A percentile compares a stretch with the other conserved stretches of the same genome.
Evolutionary conservation across 352 stramenopile genomes (phyloP).

Genomic region (Phytophthora pisi): DNA sequence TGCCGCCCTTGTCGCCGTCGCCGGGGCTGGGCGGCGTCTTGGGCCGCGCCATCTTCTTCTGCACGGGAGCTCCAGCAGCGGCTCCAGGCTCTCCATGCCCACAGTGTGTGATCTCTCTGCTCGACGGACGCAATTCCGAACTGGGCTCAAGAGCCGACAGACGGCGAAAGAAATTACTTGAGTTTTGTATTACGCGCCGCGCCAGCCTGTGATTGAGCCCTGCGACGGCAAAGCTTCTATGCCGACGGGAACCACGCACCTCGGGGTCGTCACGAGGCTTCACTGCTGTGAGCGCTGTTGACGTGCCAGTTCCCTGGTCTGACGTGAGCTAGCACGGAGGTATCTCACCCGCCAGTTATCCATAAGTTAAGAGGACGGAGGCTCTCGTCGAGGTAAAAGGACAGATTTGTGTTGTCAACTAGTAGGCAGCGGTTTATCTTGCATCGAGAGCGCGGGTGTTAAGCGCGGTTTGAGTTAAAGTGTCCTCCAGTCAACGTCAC

Average conservation of each 20-base stretch:
- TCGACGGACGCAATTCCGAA: background rate
- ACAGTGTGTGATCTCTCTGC: background rate
- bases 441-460: too few species aligned
- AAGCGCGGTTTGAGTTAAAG: too few species aligned
- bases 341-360: too few species aligned
- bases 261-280: background rate
- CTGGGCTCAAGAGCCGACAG: background rate
- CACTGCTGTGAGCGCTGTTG: background rate
- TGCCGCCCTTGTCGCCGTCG: background rate
- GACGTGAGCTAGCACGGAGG: background rate
- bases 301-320: background rate
- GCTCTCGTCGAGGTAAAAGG: too few species aligned
- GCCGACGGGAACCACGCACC: conserved; percentile 5
- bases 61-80: conserved; percentile 18
- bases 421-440: too few species aligned
- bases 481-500: too few species aligned
- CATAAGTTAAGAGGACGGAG: too few species aligned
- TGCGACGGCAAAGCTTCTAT: conserved; percentile 10
- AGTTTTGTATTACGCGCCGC: conserved; percentile 12
- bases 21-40: conserved; percentile 3
- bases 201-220: conserved; percentile 16
- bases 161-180: background rate
- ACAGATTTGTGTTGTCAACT: too few species aligned
- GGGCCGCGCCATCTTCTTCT: conserved; percentile 27
- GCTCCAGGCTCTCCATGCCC: conserved; percentile 12